Percentiles rank a stretch among this genome's conserved stretches.
phyloP scores from a whole-genome alignment of 2,329 filamentous ascomycete genomes.

The Alternaria sp. region DNA sequence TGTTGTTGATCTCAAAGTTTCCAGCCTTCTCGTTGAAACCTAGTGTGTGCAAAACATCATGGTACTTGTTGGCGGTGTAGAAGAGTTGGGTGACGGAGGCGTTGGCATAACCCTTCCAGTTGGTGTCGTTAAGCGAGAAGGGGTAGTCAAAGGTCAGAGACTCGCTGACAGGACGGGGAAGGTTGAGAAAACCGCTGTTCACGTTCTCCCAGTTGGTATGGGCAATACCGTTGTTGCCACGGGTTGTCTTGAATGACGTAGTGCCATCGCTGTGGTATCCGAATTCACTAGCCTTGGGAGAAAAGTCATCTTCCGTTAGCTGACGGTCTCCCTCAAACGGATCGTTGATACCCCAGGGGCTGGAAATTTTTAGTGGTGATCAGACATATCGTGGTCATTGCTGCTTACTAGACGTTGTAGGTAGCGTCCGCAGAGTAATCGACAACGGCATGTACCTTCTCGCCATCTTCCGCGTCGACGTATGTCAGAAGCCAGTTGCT shows the following conservation, averaged over 20 bases:
- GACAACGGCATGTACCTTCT: conserved; percentile 62
- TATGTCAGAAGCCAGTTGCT: conserved; percentile 69
- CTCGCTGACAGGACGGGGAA: conserved; percentile 60
- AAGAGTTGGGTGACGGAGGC: conserved; percentile 68
- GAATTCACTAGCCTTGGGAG: conserved; percentile 58
- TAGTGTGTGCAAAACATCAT: conserved; percentile 65
- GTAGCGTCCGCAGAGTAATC: conserved; percentile 66
- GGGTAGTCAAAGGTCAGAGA: conserved; percentile 55
- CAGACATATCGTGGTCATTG: neutral
- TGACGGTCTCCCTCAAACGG: conserved; percentile 59
- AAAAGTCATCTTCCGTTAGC: conserved; percentile 60
- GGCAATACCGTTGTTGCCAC: conserved; percentile 67
- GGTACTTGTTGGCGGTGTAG: conserved; percentile 68
- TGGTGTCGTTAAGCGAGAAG: conserved; percentile 32
- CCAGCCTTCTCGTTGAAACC: conserved; percentile 67
- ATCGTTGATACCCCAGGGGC: conserved; percentile 62
- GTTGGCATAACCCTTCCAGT: conserved; percentile 56
- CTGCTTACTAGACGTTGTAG: conserved; percentile 62
- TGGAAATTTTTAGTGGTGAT: conserved; percentile 13
- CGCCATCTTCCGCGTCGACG: conserved; percentile 60
- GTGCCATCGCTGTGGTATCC: conserved; percentile 63
- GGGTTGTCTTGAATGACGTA: conserved; percentile 61
- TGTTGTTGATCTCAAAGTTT: conserved; percentile 68
- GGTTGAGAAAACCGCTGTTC: conserved; percentile 53
- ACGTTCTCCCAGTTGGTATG: conserved; percentile 60